phyloP scores from a whole-genome alignment of 345 rosid genomes.

The Sonneratia caseolaris region DNA sequence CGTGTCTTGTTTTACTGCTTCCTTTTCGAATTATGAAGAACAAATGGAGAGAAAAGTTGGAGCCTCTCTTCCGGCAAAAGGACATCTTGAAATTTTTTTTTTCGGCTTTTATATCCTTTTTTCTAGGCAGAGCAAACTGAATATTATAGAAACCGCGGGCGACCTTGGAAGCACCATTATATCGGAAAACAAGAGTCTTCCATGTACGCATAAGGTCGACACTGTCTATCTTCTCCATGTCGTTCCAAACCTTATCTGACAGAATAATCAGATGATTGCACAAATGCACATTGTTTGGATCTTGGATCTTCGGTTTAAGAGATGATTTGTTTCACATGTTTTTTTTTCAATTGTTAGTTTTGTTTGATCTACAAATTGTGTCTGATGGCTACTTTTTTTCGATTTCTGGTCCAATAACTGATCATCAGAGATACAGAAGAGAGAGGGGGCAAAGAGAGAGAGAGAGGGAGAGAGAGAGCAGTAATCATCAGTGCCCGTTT shows the following conservation, averaged over 20 bases:
- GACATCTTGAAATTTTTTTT: not conserved
- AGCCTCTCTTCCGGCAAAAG: not conserved
- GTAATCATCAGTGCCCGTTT: not conserved
- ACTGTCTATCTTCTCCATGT: too few species aligned
- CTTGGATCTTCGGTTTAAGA: not conserved
- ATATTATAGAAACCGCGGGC: too few species aligned
- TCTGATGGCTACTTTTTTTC: not conserved
- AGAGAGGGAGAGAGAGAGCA: not conserved
- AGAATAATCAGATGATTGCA: not conserved
- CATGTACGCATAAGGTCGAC: too few species aligned
- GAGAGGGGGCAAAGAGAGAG: not conserved
- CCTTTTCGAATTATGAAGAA: not conserved
- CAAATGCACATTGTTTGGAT: not conserved
- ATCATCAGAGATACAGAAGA: not conserved
- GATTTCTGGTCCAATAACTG: constrained; percentile 5
- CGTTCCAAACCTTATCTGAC: not conserved
- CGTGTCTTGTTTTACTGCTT: not conserved
- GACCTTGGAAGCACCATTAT: too few species aligned
- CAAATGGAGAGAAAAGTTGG: too few species aligned
- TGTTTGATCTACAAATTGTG: not conserved
- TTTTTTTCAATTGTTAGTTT: too few species aligned
- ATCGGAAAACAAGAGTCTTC: too few species aligned
- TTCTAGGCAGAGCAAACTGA: not conserved
- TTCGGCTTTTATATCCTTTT: not conserved
- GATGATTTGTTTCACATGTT: too few species aligned